Percentiles rank a stretch among this genome's conserved stretches.
Conservation (phyloP, 202 grass and related monocot genomes). For the Elaeis oleifera region DNA sequence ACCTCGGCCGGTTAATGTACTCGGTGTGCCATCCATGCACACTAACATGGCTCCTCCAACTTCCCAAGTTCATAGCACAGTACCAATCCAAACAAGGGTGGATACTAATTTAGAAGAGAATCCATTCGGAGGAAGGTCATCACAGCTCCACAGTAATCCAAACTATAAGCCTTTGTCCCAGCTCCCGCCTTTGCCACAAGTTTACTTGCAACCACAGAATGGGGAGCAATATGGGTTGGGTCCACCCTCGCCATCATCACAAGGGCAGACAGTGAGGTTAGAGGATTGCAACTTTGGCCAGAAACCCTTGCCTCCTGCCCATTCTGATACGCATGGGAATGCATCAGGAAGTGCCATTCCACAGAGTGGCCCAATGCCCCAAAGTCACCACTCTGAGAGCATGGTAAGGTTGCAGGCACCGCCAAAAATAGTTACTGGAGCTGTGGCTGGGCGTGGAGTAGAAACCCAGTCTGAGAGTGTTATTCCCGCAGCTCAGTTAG, state of each 20-base stretch:
- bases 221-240: slow-evolving; percentile 32
- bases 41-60: not conserved
- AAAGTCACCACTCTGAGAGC: slow-evolving; percentile 76
- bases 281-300: slow-evolving; percentile 69
- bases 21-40: not conserved
- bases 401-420: not conserved
- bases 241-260: slow-evolving; percentile 13
- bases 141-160: not conserved
- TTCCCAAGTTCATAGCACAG: not conserved
- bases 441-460: not conserved
- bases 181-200: slow-evolving; percentile 82
- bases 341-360: slow-evolving; percentile 29
- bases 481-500: not conserved
- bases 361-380: slow-evolving; percentile 39
- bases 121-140: slow-evolving; percentile 18
- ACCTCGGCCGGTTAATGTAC: not conserved
- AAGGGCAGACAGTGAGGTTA: slow-evolving; percentile 16
- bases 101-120: slow-evolving; percentile 1
- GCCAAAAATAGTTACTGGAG: not conserved
- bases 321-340: slow-evolving; percentile 62
- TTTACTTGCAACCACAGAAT: slow-evolving; percentile 54
- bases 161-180: slow-evolving; percentile 57
- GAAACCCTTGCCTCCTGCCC: slow-evolving; percentile 56
- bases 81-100: not conserved
- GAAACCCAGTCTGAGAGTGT: slow-evolving; percentile 1